phyloP scores from a whole-genome alignment of 2,329 filamentous ascomycete species.

The Cladosporium sp. region DNA sequence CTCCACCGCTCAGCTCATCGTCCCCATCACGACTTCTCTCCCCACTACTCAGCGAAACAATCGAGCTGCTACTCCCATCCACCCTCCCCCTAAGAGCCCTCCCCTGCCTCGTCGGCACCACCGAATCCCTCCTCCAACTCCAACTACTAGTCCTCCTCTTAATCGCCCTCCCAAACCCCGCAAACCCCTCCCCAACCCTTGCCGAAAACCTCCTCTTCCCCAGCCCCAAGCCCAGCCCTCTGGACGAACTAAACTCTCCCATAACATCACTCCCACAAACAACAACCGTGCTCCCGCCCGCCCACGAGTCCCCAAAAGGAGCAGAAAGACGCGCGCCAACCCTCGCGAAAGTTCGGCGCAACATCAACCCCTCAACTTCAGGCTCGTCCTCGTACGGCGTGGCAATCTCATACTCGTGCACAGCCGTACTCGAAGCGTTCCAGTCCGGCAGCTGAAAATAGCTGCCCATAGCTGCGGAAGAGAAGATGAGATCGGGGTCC shows the following conservation, averaged over 20 bases:
- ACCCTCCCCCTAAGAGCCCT: not conserved
- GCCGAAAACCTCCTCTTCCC: constrained; percentile 1
- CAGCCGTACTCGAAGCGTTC: not conserved
- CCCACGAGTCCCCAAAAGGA: not conserved
- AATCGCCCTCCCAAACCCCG: not conserved
- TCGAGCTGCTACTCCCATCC: not conserved
- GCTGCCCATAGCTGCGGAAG: not conserved
- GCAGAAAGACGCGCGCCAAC: not conserved
- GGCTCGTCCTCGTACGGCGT: not conserved
- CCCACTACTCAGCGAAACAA: not conserved
- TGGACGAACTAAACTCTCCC: not conserved
- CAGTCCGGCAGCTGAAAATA: not conserved
- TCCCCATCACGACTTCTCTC: constrained; percentile 7
- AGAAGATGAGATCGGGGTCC: not conserved
- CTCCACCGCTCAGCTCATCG: not conserved
- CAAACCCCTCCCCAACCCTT: constrained; percentile 1
- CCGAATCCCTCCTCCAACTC: not conserved
- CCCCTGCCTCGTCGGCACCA: not conserved
- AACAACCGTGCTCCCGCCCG: not conserved
- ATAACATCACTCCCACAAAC: not conserved
- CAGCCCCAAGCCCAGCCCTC: not conserved
- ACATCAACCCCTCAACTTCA: not conserved
- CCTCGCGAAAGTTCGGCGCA: not conserved
- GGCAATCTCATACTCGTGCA: not conserved
- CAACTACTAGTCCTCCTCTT: constrained; percentile 2